Base-by-base conservation (phyloP, 441 rosid genomes). In the Rhodomyrtus psidioides region DNA sequence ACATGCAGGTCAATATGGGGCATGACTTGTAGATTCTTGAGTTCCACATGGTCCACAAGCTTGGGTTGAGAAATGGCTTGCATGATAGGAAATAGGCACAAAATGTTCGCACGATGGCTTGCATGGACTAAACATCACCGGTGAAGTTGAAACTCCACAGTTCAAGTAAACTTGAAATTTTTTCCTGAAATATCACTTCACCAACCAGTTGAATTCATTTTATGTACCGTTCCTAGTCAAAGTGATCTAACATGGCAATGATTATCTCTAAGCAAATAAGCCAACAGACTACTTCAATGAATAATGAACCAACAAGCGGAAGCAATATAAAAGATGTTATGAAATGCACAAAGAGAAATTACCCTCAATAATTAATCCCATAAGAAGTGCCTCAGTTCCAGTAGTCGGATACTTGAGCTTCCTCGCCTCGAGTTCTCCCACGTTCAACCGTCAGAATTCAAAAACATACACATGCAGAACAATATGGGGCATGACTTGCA, bases 361-460 rank as follows among this genome's bases (percentile, higher is more conserved):
- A 93, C 98, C 99, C 91, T 94, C 98, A 58, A 92, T 88, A 84
- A 94, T 87, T 82, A 95, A 85, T 28, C 99, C 98, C 94, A 94
- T 86, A 56, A 95, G 95, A 90, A 96, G 93, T 59, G 97, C 82
- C 90, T 94, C 99, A 55, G 95, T 94, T 59, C 97, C 94, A 53
- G 96, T 94, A 86, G 87, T 91, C 53, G 93, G 89, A 86, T 88
- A 91, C 92, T 91, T 94, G 53, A 94, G 95, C 91, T 95, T 96
- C 91, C 97, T 92, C 4, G 98, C 96, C 91, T 96, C 97, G 83
- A 95, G 84, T 89, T 92, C 92, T 82, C 92, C 94, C 95, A 94
- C n/a, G n/a, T n/a, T n/a, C n/a, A n/a, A n/a, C n/a, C n/a, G n/a
- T n/a, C n/a, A n/a, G n/a, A n/a, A n/a, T n/a, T n/a, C n/a, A n/a